Base-by-base conservation (phyloP, 306 rosid genomes). In the Clitoria ternatea region DNA sequence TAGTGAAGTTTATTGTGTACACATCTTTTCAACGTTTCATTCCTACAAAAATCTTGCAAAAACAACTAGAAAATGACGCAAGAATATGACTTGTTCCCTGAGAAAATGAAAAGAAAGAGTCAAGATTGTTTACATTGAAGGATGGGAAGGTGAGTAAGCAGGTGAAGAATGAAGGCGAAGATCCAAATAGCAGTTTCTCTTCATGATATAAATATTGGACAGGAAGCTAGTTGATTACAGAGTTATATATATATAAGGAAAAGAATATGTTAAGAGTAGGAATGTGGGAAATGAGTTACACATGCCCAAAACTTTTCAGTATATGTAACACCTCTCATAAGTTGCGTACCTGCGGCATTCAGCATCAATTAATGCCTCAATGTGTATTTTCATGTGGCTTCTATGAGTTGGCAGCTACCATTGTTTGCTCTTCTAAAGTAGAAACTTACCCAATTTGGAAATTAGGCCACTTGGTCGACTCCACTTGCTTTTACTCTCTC, bases 221-320 rank as follows among this genome's bases (percentile, higher is more conserved):
- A n/a, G n/a, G n/a, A n/a, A n/a, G n/a, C n/a, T n/a, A 40, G 17
- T 40, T 40, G 45, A 40, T 40, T 40, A 13, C 32, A 1, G 8
- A 7, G 36, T 12, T 22, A 24, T 52, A 24, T 15, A 55, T 30
- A 7, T 13, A 22, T 26, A 22, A 1, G 15, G 6, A 53, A 7
- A 22, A 56, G 23, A 57, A 30, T 27, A 57, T 52, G 14, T 52
- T 52, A 5, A 4, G 1, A 5, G 61, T 32, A 10, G 7, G 11
- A 12, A 26, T 53, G 65, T 59, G 44, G 65, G 44, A 59, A 59
- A 59, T 59, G 65, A 59, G 65, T 59, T 59, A 59, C 65, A 59
- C 65, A 59, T 59, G 65, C n/a, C 36, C 35, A 24, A 53, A 52
- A 52, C 14, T 47, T 17, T 20, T 2, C 1, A 50, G 15, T 18